Evolutionary conservation across 768 basidiomycete genomes (phyloP).

Genomic region (Chlorophyllum brunneum): DNA sequence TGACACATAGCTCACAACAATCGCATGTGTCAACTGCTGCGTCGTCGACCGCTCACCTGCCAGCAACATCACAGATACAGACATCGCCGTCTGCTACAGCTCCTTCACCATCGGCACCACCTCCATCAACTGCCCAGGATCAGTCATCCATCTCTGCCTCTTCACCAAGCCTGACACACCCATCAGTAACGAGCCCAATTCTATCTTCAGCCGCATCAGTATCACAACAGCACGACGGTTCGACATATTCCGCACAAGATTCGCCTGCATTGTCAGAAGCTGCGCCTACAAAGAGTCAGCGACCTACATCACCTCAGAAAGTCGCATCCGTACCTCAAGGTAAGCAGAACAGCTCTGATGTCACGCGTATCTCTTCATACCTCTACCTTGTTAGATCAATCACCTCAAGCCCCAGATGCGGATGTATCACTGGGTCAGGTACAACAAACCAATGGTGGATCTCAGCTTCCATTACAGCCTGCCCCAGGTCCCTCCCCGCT

Average conservation of each 20-base stretch:
- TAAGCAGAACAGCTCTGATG: conserved; percentile 23
- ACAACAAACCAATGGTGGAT: conserved; percentile 14
- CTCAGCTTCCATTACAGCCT: conserved; percentile 26
- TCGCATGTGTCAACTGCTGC: conserved; percentile 46
- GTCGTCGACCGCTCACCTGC: conserved; percentile 23
- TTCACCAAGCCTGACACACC: conserved; percentile 84
- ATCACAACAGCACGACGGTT: conserved; percentile 62
- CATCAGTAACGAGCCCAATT: conserved; percentile 78
- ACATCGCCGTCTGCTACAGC: conserved; percentile 30
- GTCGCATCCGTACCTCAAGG: conserved; percentile 42
- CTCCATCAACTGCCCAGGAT: conserved; percentile 29
- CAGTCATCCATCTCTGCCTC: conserved; percentile 47
- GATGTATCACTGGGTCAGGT: background rate
- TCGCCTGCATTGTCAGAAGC: conserved; percentile 77
- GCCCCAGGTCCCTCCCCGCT: conserved; percentile 35
- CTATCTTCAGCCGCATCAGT: conserved; percentile 70
- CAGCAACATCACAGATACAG: conserved; percentile 24
- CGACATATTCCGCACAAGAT: conserved; percentile 67
- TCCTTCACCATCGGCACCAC: conserved; percentile 29
- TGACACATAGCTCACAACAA: conserved; percentile 24
- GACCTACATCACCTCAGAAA: conserved; percentile 60
- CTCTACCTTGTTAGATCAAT: conserved; percentile 28
- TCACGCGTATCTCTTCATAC: too few species aligned
- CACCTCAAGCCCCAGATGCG: background rate
- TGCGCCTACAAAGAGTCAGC: conserved; percentile 39